Evolutionary conservation across 176 grass and related monocot species (phyloP).

Genomic region (Chloris gayana): DNA sequence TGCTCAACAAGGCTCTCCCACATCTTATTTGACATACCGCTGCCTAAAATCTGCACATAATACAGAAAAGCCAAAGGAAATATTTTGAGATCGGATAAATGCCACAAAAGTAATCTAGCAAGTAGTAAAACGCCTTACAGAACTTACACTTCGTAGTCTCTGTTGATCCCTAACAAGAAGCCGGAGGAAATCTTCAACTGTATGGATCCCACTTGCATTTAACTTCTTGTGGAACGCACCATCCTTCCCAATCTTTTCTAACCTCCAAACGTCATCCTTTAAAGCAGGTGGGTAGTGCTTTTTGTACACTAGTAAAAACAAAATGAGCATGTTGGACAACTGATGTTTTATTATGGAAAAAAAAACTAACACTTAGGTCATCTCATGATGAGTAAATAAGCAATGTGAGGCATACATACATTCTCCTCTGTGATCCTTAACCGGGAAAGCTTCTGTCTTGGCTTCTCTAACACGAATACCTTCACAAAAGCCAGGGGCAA

Average conservation of each 20-base stretch:
- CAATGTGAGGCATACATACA: constrained; percentile 41
- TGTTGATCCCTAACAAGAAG: constrained; percentile 91
- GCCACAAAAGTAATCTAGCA: constrained; percentile 32
- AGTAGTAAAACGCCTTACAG: constrained; percentile 21
- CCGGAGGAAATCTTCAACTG: constrained; percentile 92
- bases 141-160: constrained; percentile 70
- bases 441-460: constrained; percentile 91
- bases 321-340: constrained; percentile 27
- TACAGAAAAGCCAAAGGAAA: background rate
- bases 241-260: constrained; percentile 94
- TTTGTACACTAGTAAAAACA: constrained; percentile 81
- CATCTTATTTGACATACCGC: constrained; percentile 95
- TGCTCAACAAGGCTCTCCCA: constrained; percentile 95
- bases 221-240: constrained; percentile 93
- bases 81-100: constrained; percentile 33
- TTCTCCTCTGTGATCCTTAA: constrained; percentile 96
- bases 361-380: constrained; percentile 6
- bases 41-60: constrained; percentile 75
- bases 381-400: constrained; percentile 34
- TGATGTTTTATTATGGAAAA: constrained; percentile 11
- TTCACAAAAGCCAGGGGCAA: constrained; percentile 68
- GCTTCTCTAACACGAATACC: constrained; percentile 81
- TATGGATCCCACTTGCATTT: constrained; percentile 61
- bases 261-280: constrained; percentile 95
- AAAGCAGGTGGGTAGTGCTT: constrained; percentile 89